A percentile compares a stretch with the other conserved stretches of the same genome.
Conservation (phyloP, 345 rosid genomes). For the Lepidium sativum region DNA sequence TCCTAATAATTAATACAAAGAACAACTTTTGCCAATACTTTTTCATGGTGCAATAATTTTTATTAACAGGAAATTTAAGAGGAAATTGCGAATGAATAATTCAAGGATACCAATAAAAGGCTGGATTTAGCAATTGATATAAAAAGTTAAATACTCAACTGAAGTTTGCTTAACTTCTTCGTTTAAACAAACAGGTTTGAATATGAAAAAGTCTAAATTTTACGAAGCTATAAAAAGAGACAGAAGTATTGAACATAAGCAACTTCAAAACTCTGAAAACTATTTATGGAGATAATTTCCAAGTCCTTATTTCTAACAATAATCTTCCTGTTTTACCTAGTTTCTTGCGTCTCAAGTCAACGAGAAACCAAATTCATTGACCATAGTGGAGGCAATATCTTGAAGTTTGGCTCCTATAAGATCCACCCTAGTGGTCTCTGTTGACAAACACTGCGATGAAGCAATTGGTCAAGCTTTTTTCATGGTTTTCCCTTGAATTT, state of each 20-base stretch:
- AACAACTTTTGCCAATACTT: too few species aligned
- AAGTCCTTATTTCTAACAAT: background rate
- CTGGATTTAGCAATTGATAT: background rate
- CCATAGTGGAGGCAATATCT: constrained; percentile 32
- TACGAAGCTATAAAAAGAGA: constrained; percentile 7
- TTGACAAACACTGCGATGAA: constrained; percentile 39
- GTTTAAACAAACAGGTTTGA: constrained; percentile 8
- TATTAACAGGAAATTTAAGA: background rate
- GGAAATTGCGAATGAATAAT: background rate
- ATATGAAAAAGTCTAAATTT: background rate
- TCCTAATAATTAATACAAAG: too few species aligned
- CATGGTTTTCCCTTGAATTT: constrained; percentile 29
- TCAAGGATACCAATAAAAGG: background rate
- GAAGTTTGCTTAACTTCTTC: background rate
- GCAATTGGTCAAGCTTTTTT: constrained; percentile 43
- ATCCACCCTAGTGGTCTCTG: constrained; percentile 40
- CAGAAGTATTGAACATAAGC: background rate
- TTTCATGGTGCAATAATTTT: background rate
- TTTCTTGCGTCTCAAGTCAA: constrained; percentile 22
- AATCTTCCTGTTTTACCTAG: background rate
- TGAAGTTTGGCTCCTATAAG: constrained; percentile 29
- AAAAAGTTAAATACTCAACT: constrained; percentile 11
- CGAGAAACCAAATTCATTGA: constrained; percentile 26
- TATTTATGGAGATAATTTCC: background rate
- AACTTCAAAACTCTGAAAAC: background rate